These are phyloP conservation scores for Hemerocallis citrina DNA, from an alignment of 106 monocot genomes.

Conservation along the genomic window DNA sequence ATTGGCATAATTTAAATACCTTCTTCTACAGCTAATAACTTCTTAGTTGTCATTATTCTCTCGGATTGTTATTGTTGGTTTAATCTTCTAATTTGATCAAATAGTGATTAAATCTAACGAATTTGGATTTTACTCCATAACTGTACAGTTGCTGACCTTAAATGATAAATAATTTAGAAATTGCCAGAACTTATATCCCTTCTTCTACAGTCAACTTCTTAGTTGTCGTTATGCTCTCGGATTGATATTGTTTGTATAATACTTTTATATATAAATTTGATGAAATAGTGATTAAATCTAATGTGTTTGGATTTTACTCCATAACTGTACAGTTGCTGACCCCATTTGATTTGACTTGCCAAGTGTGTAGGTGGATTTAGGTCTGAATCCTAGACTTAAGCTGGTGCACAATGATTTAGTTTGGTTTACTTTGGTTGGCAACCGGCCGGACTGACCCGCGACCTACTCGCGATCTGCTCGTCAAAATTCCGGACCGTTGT, in stretches of 20 bases:
- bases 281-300: neutral
- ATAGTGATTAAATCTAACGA: neutral
- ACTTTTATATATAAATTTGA: neutral
- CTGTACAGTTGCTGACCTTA: neutral
- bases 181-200: neutral
- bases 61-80: neutral
- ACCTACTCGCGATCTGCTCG: too few species aligned
- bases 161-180: constrained; percentile 4
- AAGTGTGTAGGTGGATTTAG: neutral
- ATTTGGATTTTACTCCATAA: constrained; percentile 1
- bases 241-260: neutral
- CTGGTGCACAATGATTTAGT: constrained; percentile 8
- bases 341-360: constrained; percentile 4
- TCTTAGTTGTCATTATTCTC: neutral
- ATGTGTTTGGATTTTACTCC: neutral
- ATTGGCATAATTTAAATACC: neutral
- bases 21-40: neutral
- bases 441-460: too few species aligned
- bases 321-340: constrained; percentile 3
- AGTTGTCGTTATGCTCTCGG: neutral
- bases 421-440: neutral
- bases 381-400: neutral
- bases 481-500: too few species aligned
- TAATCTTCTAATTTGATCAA: neutral
- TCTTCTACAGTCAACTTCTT: neutral